Conservation (phyloP, 352 stramenopile genomes). For the Globisporangium sylvaticum region DNA sequence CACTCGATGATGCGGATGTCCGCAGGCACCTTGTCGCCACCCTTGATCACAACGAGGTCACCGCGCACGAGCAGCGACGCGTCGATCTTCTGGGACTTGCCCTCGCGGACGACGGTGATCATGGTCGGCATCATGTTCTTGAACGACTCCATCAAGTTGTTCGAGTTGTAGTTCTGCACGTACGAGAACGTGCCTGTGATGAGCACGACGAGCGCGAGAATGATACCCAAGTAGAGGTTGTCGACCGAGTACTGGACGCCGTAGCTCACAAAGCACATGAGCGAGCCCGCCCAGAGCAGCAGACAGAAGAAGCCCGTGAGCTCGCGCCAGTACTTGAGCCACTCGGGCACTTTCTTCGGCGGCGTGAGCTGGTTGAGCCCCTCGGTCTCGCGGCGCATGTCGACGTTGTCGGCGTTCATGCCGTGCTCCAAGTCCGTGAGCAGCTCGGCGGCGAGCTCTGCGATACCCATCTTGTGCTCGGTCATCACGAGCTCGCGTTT, state of each 20-base stretch:
- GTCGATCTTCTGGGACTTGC: slow-evolving; percentile 76
- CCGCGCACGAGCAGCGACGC: slow-evolving; percentile 76
- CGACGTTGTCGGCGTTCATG: slow-evolving; percentile 44
- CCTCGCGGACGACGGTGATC: slow-evolving; percentile 70
- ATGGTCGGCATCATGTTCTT: slow-evolving; percentile 86
- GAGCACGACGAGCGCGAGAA: slow-evolving; percentile 43
- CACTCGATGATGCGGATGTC: slow-evolving; percentile 94
- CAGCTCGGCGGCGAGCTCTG: slow-evolving; percentile 41
- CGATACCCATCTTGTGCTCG: slow-evolving; percentile 49
- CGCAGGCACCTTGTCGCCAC: slow-evolving; percentile 91
- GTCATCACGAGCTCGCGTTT: slow-evolving; percentile 48
- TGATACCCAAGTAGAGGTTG: slow-evolving; percentile 48
- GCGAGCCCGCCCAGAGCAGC: slow-evolving; percentile 42
- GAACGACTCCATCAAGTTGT: slow-evolving; percentile 83
- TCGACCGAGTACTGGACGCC: slow-evolving; percentile 40
- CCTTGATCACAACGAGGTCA: slow-evolving; percentile 87
- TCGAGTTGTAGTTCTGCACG: slow-evolving; percentile 73
- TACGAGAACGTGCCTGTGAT: slow-evolving; percentile 58
- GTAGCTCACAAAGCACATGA: slow-evolving; percentile 54
- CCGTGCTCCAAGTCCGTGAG: slow-evolving; percentile 36
- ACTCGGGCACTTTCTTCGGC: slow-evolving; percentile 48
- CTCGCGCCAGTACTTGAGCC: slow-evolving; percentile 53
- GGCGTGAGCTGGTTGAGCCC: slow-evolving; percentile 49
- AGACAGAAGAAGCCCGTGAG: slow-evolving; percentile 58
- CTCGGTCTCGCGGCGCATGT: slow-evolving; percentile 43